Conservation (phyloP, 176 grass and related monocot species). For the Chrysopogon serrulatus region DNA sequence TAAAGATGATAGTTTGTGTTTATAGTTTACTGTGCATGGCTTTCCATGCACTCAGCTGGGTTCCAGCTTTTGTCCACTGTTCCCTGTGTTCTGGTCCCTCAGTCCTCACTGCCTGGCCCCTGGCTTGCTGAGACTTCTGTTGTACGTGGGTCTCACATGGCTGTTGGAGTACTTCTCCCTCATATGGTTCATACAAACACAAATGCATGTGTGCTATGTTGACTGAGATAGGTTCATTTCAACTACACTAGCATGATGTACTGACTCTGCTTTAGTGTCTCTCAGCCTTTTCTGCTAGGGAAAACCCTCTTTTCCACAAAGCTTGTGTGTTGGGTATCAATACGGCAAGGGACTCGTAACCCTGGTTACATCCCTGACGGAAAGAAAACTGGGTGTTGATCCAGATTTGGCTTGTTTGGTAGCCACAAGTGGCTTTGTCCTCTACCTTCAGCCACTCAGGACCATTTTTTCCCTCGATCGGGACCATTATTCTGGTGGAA, state of each 20-base stretch:
- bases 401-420: constrained; percentile 32
- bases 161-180: constrained; percentile 20
- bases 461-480: no score
- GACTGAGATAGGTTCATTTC: constrained; percentile 44
- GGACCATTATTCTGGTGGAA: constrained; percentile 32
- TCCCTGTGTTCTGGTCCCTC: constrained; percentile 30
- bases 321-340: constrained; percentile 29
- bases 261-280: background rate
- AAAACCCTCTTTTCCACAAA: constrained; percentile 28
- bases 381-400: constrained; percentile 11
- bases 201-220: constrained; percentile 32
- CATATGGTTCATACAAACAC: background rate
- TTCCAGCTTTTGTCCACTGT: constrained; percentile 53
- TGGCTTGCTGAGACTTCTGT: background rate
- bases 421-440: background rate
- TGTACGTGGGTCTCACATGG: constrained; percentile 46
- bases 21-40: constrained; percentile 44
- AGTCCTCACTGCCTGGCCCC: constrained; percentile 3
- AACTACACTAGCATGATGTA: constrained; percentile 24
- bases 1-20: constrained; percentile 65
- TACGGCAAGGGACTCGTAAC: constrained; percentile 29
- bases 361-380: background rate
- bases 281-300: constrained; percentile 15
- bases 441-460: background rate
- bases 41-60: constrained; percentile 40